Evolutionary conservation across 768 basidiomycete species (phyloP), one percentile per base, ranked within the genome.

Genomic region (Termitomyces sp.): DNA sequence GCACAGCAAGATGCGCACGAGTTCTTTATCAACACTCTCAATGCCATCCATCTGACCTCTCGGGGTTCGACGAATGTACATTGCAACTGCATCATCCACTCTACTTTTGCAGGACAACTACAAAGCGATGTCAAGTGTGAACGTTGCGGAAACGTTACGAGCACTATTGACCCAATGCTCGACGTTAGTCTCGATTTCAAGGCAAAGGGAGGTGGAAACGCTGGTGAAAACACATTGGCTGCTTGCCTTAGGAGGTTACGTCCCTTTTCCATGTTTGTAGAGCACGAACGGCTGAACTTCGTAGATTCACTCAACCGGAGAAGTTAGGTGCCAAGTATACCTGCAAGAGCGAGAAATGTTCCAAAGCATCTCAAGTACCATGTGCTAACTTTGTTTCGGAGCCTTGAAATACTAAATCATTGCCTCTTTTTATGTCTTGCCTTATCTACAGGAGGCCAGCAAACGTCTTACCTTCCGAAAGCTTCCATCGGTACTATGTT

Each of bases 1-100:
- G 85, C 92, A 0, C 96, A 98, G 69, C 96, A 96, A 66, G 95
- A 98, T 60, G 92, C 93, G 2, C 93, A 95, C 76, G 88, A 92
- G 69, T 89, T 86, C 67, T 90, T 92, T 70, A 90, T 92, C 30
- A 80, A 87, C 18, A 82, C 86, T 0, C 76, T 98, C 26, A 94
- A 95, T 66, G 89, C 93, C 62, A 89, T 97, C 12, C 95, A 98
- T 68, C 76, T 78, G 20, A 89, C 84, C 38, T 88, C 87, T 12
- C 79, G 87, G 40, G 85, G 89, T 1, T 84, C 84, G 54, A 90
- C 87, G 12, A 85, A 88, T 64, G 77, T 88, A 26, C 83, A 85
- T 22, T 96, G 94, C 70, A 91, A 88, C 61, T 98, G 96, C 66
- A 85, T 96, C 65, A 84, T 96, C 32, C 95, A 98, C 68, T 85